Conservation (phyloP, 768 basidiomycete genomes). For the Asterophora lycoperdoides region DNA sequence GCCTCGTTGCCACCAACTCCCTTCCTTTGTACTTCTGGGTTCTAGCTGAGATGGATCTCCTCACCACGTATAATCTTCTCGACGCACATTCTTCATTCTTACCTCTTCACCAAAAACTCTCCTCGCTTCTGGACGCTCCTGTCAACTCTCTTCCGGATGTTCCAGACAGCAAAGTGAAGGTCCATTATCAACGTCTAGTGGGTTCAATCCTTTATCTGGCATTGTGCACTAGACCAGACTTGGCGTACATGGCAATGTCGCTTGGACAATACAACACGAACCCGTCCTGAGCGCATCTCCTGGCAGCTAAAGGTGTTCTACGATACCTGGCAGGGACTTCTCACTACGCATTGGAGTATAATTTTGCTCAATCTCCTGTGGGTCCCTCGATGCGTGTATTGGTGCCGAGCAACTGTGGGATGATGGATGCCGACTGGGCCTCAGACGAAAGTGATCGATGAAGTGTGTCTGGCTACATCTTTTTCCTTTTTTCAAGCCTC, state of each 20-base stretch:
- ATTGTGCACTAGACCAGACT: slow-evolving; percentile 7
- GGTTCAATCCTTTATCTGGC: slow-evolving; percentile 14
- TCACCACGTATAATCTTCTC: slow-evolving; percentile 12
- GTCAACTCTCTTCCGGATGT: slow-evolving; percentile 3
- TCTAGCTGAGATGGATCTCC: slow-evolving; percentile 10
- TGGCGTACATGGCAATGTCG: slow-evolving; percentile 2
- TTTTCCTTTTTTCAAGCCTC: slow-evolving; percentile 12
- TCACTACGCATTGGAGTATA: slow-evolving; percentile 18
- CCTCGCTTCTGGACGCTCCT: background rate
- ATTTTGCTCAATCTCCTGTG: background rate
- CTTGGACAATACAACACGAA: slow-evolving; percentile 27
- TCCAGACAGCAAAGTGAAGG: slow-evolving; percentile 1
- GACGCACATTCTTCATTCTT: background rate
- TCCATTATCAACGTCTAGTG: slow-evolving; percentile 15
- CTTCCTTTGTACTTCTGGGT: slow-evolving; percentile 17
- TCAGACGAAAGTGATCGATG: slow-evolving; percentile 16
- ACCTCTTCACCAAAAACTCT: background rate
- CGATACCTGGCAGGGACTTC: slow-evolving; percentile 29
- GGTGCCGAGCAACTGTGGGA: slow-evolving; percentile 11
- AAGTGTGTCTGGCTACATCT: slow-evolving; percentile 21
- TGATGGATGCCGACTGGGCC: slow-evolving; percentile 32
- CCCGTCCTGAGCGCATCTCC: slow-evolving; percentile 25
- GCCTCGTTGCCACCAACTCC: slow-evolving; percentile 19
- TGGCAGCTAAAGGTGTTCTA: slow-evolving; percentile 28
- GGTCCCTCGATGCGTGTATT: background rate